A percentile compares a stretch with the other conserved stretches of the same genome.
phyloP scores from a whole-genome alignment of 805 yeast genomes.

The Cephaloascus albidus region DNA sequence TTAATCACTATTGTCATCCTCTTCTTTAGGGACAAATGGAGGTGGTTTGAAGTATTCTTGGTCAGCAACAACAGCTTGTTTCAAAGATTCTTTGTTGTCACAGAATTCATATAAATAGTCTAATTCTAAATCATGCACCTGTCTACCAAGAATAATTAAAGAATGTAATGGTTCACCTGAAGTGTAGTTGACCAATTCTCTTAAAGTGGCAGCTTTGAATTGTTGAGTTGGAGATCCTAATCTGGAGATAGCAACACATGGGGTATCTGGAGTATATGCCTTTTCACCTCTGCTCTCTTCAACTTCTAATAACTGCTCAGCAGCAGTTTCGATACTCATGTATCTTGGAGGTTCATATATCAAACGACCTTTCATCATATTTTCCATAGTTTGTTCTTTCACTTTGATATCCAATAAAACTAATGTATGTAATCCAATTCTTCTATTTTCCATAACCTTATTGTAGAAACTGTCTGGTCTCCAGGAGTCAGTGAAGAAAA shows the following conservation, averaged over 20 bases:
- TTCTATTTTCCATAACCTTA: conserved; percentile 82
- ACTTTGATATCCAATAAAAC: conserved; percentile 88
- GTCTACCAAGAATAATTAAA: conserved; percentile 82
- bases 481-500: conserved; percentile 93
- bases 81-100: conserved; percentile 45
- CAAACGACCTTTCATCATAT: conserved; percentile 84
- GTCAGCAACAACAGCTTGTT: conserved; percentile 34
- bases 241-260: conserved; percentile 89
- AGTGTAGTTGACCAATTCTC: conserved; percentile 72
- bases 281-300: conserved; percentile 69
- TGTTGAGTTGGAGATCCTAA: conserved; percentile 79
- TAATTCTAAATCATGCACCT: conserved; percentile 85
- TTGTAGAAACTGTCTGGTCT: conserved; percentile 93
- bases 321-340: conserved; percentile 88
- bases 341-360: conserved; percentile 96
- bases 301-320: conserved; percentile 77
- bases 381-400: conserved; percentile 91
- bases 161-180: conserved; percentile 95
- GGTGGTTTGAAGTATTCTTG: conserved; percentile 72
- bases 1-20: too few relatives aligned
- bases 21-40: conserved; percentile 49
- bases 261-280: conserved; percentile 81
- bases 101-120: conserved; percentile 77
- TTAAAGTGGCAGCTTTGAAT: conserved; percentile 78
- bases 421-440: conserved; percentile 85